phyloP scores from a whole-genome alignment of 1,284 basidiomycete species.

The Microbotryum intermedium region DNA sequence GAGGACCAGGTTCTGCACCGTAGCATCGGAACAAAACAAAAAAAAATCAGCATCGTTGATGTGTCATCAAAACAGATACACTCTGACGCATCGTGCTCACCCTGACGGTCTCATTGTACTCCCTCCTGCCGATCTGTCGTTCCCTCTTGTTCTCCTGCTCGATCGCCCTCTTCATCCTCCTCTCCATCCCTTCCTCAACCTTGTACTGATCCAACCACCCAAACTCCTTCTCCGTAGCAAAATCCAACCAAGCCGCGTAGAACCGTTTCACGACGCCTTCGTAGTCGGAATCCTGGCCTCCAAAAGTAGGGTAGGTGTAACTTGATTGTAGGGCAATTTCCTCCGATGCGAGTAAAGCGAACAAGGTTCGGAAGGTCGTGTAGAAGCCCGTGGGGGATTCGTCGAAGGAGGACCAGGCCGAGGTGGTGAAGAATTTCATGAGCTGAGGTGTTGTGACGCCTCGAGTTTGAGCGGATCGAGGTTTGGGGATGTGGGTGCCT shows the following conservation, averaged over 20 bases:
- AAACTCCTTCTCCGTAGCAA: slow-evolving; percentile 81
- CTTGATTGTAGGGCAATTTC: slow-evolving; percentile 44
- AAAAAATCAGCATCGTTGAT: slow-evolving; percentile 18
- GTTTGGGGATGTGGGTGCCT: neutral
- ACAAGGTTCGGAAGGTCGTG: slow-evolving; percentile 80
- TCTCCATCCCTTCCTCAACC: slow-evolving; percentile 71
- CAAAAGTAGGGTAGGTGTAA: slow-evolving; percentile 69
- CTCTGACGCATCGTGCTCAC: slow-evolving; percentile 45
- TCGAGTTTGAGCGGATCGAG: slow-evolving; percentile 21
- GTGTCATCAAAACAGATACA: neutral
- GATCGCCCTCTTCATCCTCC: slow-evolving; percentile 80
- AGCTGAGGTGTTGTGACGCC: slow-evolving; percentile 66
- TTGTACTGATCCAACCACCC: slow-evolving; percentile 83
- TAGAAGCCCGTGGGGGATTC: slow-evolving; percentile 74
- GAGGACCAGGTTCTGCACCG: slow-evolving; percentile 59
- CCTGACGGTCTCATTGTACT: slow-evolving; percentile 86
- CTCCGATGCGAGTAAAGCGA: slow-evolving; percentile 78
- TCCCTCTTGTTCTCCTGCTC: slow-evolving; percentile 93
- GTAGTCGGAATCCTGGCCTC: slow-evolving; percentile 68
- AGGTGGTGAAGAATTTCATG: slow-evolving; percentile 73
- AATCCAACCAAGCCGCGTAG: slow-evolving; percentile 80
- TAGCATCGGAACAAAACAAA: neutral
- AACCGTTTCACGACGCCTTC: slow-evolving; percentile 46
- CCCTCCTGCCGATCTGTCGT: slow-evolving; percentile 67
- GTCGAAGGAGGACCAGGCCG: slow-evolving; percentile 61